Percentiles rank a stretch among this genome's conserved stretches.
phyloP scores from a whole-genome alignment of 257 asterid species.

The Scutellaria minor region DNA sequence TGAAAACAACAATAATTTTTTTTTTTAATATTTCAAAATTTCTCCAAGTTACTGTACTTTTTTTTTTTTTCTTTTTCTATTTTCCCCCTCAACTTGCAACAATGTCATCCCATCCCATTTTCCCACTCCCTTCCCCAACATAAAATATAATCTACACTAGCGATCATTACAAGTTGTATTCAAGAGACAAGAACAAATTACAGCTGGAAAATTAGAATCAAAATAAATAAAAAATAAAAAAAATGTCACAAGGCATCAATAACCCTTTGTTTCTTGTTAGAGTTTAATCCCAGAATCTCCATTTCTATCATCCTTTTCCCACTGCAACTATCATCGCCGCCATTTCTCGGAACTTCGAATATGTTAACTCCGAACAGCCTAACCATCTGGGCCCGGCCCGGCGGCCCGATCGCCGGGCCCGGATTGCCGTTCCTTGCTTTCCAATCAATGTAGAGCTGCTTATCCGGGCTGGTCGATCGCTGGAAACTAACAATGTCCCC shows the following conservation, averaged over 20 bases:
- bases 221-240: neutral
- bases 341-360: slow-evolving; percentile 42
- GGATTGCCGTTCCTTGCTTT: slow-evolving; percentile 36
- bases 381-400: slow-evolving; percentile 40
- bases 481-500: slow-evolving; percentile 75
- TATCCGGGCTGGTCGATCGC: slow-evolving; percentile 57
- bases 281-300: slow-evolving; percentile 59
- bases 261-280: slow-evolving; percentile 70
- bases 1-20: slow-evolving; percentile 28
- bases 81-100: slow-evolving; percentile 38
- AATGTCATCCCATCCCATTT: neutral
- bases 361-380: slow-evolving; percentile 80
- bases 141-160: slow-evolving; percentile 32
- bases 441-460: slow-evolving; percentile 74
- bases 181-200: slow-evolving; percentile 10
- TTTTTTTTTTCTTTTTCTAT: neutral
- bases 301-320: slow-evolving; percentile 68
- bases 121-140: slow-evolving; percentile 23
- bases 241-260: slow-evolving; percentile 66
- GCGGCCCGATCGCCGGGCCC: neutral
- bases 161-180: slow-evolving; percentile 16
- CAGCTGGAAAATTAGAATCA: slow-evolving; percentile 3
- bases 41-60: slow-evolving; percentile 40
- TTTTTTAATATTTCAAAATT: slow-evolving; percentile 5
- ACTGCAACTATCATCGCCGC: slow-evolving; percentile 39